phyloP scores from a whole-genome alignment of 345 rosid genomes.

The Rhodamnia argentea region DNA sequence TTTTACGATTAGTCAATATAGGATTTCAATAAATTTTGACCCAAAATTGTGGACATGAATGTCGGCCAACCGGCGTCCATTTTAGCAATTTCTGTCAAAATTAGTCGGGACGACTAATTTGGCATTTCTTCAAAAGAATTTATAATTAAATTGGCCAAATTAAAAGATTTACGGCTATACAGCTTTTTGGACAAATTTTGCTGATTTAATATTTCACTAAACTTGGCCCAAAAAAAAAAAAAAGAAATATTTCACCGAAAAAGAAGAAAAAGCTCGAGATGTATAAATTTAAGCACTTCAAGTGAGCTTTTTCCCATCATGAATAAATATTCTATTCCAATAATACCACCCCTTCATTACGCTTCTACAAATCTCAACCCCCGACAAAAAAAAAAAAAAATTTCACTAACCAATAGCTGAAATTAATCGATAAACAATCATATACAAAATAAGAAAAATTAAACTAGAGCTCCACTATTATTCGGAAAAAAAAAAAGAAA shows the following conservation, averaged over 20 bases:
- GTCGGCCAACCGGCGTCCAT: fast-evolving
- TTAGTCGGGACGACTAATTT: fast-evolving
- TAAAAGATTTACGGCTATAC: too few species aligned
- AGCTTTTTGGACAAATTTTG: too few species aligned
- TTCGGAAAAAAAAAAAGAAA: too few species aligned
- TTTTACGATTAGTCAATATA: background rate
- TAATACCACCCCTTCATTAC: background rate
- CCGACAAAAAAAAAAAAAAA: too few species aligned
- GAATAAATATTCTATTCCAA: background rate
- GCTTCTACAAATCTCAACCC: too few species aligned
- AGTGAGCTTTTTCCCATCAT: background rate
- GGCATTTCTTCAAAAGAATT: background rate
- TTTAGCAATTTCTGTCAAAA: fast-evolving
- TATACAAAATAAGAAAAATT: too few species aligned
- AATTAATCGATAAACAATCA: too few species aligned
- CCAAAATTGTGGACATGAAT: background rate
- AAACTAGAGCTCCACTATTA: too few species aligned
- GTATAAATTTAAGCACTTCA: background rate
- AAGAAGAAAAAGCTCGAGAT: background rate
- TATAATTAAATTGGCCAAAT: background rate
- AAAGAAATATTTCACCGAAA: background rate
- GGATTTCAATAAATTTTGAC: background rate
- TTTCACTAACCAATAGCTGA: too few species aligned
- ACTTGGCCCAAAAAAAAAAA: too few species aligned
- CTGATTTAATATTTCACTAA: too few species aligned